Conservation (phyloP, 2,329 filamentous ascomycete species). For the Leptographium galeiforme region DNA sequence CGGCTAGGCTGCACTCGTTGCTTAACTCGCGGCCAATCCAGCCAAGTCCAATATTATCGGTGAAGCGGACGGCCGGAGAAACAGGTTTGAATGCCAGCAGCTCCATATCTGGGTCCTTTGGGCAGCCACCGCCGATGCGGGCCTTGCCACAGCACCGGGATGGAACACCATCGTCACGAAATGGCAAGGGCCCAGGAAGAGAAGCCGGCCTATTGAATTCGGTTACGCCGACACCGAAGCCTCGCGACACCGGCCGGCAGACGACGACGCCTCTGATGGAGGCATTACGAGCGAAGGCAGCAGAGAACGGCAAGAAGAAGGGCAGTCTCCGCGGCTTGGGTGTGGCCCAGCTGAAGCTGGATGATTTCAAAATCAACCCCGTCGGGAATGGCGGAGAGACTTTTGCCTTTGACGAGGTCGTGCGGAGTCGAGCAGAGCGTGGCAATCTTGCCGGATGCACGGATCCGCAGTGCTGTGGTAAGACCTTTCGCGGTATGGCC, state of each 20-base stretch:
- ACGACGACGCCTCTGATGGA: not conserved
- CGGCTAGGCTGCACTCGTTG: constrained; percentile 6
- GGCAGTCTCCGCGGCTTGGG: constrained; percentile 42
- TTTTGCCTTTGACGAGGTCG: constrained; percentile 62
- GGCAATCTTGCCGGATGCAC: constrained; percentile 62
- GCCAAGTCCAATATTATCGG: constrained; percentile 5
- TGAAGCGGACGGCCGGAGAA: not conserved
- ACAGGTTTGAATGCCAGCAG: not conserved
- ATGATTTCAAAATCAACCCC: constrained; percentile 76
- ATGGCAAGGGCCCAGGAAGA: not conserved
- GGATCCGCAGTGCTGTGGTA: constrained; percentile 63
- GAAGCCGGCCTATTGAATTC: not conserved
- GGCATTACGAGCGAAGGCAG: not conserved
- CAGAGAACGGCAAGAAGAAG: constrained; percentile 1
- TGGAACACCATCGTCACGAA: not conserved
- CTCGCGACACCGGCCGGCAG: not conserved
- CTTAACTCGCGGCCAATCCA: constrained; percentile 8
- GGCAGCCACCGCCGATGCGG: constrained; percentile 6
- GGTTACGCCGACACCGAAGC: not conserved
- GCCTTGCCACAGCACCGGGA: not conserved
- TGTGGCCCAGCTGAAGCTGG: constrained; percentile 41
- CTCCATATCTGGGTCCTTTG: constrained; percentile 3
- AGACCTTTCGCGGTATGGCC: constrained; percentile 55
- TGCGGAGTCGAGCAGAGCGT: constrained; percentile 56
- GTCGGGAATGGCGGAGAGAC: constrained; percentile 54